Conservation (phyloP, 768 basidiomycete species). For the Naganishia randhawae region DNA sequence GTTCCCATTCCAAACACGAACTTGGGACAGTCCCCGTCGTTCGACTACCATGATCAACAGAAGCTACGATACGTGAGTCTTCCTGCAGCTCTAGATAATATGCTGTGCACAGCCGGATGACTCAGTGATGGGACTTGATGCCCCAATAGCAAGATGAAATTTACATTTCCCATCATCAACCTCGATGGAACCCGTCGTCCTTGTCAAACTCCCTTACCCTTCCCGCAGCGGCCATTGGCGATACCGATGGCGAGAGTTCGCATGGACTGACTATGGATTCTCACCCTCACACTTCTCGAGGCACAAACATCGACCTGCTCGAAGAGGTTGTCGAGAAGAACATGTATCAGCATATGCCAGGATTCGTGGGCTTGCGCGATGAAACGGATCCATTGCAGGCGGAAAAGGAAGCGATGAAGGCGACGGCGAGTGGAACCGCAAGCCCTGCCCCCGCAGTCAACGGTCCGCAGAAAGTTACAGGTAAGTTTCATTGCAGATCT, state of each 20-base stretch:
- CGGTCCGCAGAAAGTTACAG: conserved; percentile 19
- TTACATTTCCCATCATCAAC: conserved; percentile 46
- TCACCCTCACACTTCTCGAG: neutral
- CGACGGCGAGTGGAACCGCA: neutral
- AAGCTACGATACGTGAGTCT: conserved; percentile 41
- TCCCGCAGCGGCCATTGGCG: conserved; percentile 1
- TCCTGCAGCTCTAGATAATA: too few species aligned
- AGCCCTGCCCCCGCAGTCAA: neutral
- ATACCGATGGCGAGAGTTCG: neutral
- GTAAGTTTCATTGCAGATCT: neutral
- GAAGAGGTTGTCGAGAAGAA: conserved; percentile 20
- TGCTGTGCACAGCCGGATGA: neutral
- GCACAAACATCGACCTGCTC: conserved; percentile 22
- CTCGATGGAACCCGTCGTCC: conserved; percentile 32
- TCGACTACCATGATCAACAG: conserved; percentile 50
- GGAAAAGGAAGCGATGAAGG: conserved; percentile 10
- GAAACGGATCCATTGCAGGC: conserved; percentile 20
- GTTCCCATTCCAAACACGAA: conserved; percentile 29
- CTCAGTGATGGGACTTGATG: neutral
- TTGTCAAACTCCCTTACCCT: conserved; percentile 17
- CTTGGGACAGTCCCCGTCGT: conserved; percentile 42
- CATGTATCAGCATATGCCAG: conserved; percentile 1
- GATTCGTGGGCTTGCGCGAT: neutral
- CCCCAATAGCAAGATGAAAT: conserved; percentile 40
- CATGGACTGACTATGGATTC: neutral